Conservation (phyloP, 2,329 filamentous ascomycete genomes). For the Macroventuria anomochaeta region DNA sequence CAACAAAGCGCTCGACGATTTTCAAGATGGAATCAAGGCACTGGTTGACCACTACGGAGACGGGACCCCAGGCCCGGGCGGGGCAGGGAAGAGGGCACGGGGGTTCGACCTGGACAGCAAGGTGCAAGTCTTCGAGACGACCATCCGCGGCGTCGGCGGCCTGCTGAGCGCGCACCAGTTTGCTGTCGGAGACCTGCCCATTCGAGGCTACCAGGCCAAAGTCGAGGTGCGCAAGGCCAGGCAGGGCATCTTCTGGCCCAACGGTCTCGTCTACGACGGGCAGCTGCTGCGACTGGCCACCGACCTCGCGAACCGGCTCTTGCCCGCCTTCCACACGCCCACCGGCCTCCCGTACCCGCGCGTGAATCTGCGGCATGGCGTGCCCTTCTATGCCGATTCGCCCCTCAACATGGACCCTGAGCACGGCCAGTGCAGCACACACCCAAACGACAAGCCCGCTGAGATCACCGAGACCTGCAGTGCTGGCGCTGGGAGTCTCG, state of each 20-base stretch:
- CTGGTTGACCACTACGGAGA: slow-evolving; percentile 88
- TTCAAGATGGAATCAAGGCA: slow-evolving; percentile 78
- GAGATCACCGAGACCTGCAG: slow-evolving; percentile 97
- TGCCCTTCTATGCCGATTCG: slow-evolving; percentile 90
- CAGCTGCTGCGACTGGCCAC: slow-evolving; percentile 88
- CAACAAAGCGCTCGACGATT: slow-evolving; percentile 62
- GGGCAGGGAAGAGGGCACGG: slow-evolving; percentile 72
- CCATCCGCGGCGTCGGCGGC: slow-evolving; percentile 90
- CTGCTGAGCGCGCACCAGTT: slow-evolving; percentile 93
- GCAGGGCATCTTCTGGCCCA: slow-evolving; percentile 70
- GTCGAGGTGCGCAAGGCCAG: slow-evolving; percentile 43
- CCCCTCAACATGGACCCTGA: slow-evolving; percentile 70
- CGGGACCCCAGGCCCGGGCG: slow-evolving; percentile 71
- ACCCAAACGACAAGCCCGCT: slow-evolving; percentile 53
- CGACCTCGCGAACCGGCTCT: slow-evolving; percentile 80
- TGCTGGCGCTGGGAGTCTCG: slow-evolving; percentile 92
- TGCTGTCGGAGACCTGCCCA: slow-evolving; percentile 87
- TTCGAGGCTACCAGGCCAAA: slow-evolving; percentile 72
- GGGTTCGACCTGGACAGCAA: slow-evolving; percentile 97
- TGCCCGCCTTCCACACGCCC: slow-evolving; percentile 89
- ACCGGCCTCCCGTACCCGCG: slow-evolving; percentile 94
- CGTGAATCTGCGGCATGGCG: slow-evolving; percentile 88
- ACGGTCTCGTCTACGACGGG: slow-evolving; percentile 83
- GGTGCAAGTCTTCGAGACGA: slow-evolving; percentile 97
- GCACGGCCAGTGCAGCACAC: slow-evolving; percentile 55